Conservation (phyloP, 768 basidiomycete species). For the Podaxis mareebaensis region DNA sequence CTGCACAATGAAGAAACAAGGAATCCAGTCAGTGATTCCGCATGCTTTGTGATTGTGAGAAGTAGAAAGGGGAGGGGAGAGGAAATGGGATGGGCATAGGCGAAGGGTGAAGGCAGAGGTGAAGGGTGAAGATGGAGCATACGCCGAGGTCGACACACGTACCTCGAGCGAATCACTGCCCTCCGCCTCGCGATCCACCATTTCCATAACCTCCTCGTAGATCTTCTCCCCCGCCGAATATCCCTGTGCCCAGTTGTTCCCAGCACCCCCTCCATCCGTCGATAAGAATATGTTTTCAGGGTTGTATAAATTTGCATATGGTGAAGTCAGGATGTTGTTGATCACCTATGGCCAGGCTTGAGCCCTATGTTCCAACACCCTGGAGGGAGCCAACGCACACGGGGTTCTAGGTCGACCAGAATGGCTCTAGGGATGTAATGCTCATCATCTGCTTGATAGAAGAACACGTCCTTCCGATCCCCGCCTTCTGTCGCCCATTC, state of each 20-base stretch:
- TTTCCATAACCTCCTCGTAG: constrained; percentile 98
- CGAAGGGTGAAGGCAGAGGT: neutral
- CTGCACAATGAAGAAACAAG: constrained; percentile 40
- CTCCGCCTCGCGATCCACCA: constrained; percentile 98
- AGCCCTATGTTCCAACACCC: constrained; percentile 14
- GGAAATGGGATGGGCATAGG: neutral
- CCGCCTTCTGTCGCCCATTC: constrained; percentile 96
- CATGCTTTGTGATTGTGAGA: neutral
- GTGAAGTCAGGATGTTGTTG: constrained; percentile 87
- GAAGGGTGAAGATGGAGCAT: constrained; percentile 4
- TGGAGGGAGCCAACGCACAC: constrained; percentile 51
- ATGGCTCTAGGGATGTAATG: constrained; percentile 98
- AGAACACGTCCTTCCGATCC: constrained; percentile 98
- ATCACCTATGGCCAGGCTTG: constrained; percentile 67
- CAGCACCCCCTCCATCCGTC: constrained; percentile 97
- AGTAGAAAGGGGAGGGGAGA: neutral
- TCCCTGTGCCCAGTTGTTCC: constrained; percentile 98
- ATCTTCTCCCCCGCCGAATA: constrained; percentile 87
- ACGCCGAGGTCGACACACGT: constrained; percentile 19
- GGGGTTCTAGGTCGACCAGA: constrained; percentile 92
- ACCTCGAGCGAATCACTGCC: constrained; percentile 97
- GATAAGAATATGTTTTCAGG: constrained; percentile 97
- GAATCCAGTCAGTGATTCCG: neutral
- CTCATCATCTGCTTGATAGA: constrained; percentile 99
- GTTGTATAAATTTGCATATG: constrained; percentile 91